Percentiles rank a stretch among this genome's conserved stretches.
Conservation (phyloP, 2,329 filamentous ascomycete species). For the Fusarium luffae region DNA sequence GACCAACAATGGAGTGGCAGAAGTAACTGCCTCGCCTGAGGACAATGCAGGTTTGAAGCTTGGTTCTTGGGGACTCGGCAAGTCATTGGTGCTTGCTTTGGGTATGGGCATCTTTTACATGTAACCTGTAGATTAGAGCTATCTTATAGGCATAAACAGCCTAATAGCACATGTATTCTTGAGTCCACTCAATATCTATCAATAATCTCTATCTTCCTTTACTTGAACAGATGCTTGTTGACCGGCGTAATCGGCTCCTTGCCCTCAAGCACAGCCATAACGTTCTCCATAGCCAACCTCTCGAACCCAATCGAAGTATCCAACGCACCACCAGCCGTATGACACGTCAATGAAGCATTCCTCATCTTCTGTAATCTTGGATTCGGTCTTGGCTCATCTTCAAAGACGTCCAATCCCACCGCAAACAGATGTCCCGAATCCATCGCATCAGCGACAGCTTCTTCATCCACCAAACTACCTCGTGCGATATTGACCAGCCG, state of each 20-base stretch:
- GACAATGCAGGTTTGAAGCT: background rate
- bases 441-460: conserved; percentile 30
- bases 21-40: background rate
- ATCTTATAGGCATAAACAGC: too few relatives aligned
- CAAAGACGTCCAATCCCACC: conserved; percentile 46
- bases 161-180: too few relatives aligned
- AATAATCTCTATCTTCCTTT: background rate
- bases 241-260: conserved; percentile 48
- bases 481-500: conserved; percentile 66
- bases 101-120: background rate
- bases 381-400: conserved; percentile 22
- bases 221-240: conserved; percentile 55
- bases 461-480: conserved; percentile 24
- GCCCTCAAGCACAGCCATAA: conserved; percentile 58
- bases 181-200: too few relatives aligned
- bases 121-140: too few relatives aligned
- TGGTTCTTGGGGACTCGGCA: rapidly evolving
- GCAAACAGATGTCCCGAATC: conserved; percentile 26
- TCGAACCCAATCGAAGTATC: conserved; percentile 67
- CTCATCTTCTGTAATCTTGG: conserved; percentile 46
- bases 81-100: rapidly evolving
- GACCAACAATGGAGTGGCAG: rapidly evolving
- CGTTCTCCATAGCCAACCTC: conserved; percentile 64
- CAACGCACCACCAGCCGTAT: conserved; percentile 66
- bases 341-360: conserved; percentile 59